Conservation (phyloP, 2,329 filamentous ascomycete species). For the Aspergillus thermomutatus region DNA sequence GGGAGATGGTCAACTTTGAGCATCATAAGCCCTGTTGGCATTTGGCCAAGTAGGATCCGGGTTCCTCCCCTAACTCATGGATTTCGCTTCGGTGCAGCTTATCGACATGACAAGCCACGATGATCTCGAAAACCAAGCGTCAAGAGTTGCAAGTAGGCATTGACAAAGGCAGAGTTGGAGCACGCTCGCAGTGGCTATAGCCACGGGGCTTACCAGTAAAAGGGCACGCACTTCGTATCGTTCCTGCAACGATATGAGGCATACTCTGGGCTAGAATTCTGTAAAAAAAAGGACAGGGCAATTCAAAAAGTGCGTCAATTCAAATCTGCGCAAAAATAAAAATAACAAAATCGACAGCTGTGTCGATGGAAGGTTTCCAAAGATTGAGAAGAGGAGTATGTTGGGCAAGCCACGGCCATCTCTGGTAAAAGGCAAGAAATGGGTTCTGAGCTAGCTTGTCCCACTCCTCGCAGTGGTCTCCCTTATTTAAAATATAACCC, state of each 20-base stretch:
- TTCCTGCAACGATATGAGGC: not conserved
- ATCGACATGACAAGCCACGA: not conserved
- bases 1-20: no score
- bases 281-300: not conserved
- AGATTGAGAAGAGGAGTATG: constrained; percentile 59
- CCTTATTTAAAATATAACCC: constrained; percentile 9
- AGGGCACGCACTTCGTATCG: constrained; percentile 6
- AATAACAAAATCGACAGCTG: constrained; percentile 42
- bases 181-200: not conserved
- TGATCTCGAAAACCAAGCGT: no score
- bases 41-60: no score
- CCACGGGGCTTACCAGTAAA: not conserved
- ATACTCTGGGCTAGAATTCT: not conserved
- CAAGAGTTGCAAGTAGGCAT: not conserved
- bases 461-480: constrained; percentile 53
- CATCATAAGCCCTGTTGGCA: no score
- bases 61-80: no score
- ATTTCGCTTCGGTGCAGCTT: not conserved
- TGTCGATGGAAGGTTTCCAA: constrained; percentile 50
- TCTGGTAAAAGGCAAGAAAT: constrained; percentile 80
- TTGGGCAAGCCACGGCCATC: constrained; percentile 67
- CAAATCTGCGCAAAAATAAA: constrained; percentile 18
- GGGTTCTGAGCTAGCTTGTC: constrained; percentile 68
- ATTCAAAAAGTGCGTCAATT: not conserved
- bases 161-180: not conserved